Evolutionary conservation across 2,329 filamentous ascomycete species (phyloP).

Genomic region (Trichoderma semiorbis): DNA sequence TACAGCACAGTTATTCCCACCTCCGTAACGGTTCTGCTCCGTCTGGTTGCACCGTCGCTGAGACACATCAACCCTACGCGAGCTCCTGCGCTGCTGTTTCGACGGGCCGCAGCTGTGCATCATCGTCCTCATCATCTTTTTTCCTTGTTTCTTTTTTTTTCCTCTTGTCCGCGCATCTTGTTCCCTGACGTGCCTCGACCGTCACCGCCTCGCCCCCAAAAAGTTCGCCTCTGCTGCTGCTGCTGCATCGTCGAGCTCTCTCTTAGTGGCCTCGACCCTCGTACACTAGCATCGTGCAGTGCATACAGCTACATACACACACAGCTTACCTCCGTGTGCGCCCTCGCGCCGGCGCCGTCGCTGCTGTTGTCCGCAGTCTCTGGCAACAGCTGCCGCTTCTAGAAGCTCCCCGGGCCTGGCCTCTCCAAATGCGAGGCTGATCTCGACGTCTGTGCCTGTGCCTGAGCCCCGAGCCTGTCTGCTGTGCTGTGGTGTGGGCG

Average conservation of each 20-base stretch:
- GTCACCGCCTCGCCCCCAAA: neutral
- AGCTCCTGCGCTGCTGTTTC: neutral
- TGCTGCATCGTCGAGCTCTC: slow-evolving; percentile 3
- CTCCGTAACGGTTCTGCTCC: slow-evolving; percentile 13
- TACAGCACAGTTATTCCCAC: slow-evolving; percentile 4
- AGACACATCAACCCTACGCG: slow-evolving; percentile 3
- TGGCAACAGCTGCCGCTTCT: slow-evolving; percentile 14
- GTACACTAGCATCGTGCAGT: neutral
- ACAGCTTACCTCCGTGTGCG: slow-evolving; percentile 2
- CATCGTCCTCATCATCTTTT: neutral
- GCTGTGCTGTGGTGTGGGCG: neutral
- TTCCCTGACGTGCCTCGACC: neutral
- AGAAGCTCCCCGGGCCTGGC: slow-evolving; percentile 1
- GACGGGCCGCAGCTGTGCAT: slow-evolving; percentile 1
- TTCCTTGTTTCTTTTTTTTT: neutral
- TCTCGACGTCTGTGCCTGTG: slow-evolving; percentile 9
- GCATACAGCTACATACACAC: neutral
- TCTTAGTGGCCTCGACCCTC: neutral
- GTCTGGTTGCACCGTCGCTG: slow-evolving; percentile 3
- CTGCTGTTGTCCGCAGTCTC: neutral
- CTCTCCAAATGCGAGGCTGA: slow-evolving; percentile 13
- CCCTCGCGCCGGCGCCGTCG: slow-evolving; percentile 7
- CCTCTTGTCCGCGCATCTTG: neutral
- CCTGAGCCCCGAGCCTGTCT: neutral
- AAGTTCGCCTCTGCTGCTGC: neutral